These are phyloP conservation scores for Pseudozyma thailandica DNA, from an alignment of 1,284 basidiomycete genomes.

Conservation along the genomic window DNA sequence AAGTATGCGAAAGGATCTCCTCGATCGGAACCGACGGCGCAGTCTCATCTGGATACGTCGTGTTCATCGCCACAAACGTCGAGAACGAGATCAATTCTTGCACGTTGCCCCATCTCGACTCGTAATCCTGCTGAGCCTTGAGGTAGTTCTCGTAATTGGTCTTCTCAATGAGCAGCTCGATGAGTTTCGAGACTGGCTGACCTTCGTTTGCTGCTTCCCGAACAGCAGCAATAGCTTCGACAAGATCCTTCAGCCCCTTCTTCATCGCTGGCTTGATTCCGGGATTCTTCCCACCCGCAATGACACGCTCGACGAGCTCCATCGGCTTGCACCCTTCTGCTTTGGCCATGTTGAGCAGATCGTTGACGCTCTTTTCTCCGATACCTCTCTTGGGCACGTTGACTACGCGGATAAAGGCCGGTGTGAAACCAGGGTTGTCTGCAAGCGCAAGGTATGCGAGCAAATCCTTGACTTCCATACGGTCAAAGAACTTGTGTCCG, in stretches of 20 bases:
- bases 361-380: slow-evolving; percentile 82
- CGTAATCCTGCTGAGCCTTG: slow-evolving; percentile 76
- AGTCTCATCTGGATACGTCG: slow-evolving; percentile 2
- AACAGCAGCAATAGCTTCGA: slow-evolving; percentile 74
- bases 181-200: slow-evolving; percentile 75
- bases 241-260: slow-evolving; percentile 75
- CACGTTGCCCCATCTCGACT: slow-evolving; percentile 85
- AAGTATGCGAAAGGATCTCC: slow-evolving; percentile 33
- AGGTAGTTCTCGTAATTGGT: slow-evolving; percentile 79
- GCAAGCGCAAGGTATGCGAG: slow-evolving; percentile 79
- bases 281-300: slow-evolving; percentile 64
- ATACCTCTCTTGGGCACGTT: slow-evolving; percentile 81
- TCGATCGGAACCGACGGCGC: slow-evolving; percentile 20
- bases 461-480: slow-evolving; percentile 80
- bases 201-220: slow-evolving; percentile 75
- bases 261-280: slow-evolving; percentile 78
- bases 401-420: slow-evolving; percentile 79
- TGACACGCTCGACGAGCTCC: slow-evolving; percentile 70
- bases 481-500: slow-evolving; percentile 88
- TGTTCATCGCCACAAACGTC: slow-evolving; percentile 38
- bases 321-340: slow-evolving; percentile 74
- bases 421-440: slow-evolving; percentile 80
- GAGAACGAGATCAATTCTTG: slow-evolving; percentile 76
- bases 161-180: slow-evolving; percentile 74
- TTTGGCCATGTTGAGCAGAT: slow-evolving; percentile 74